Evolutionary conservation across 768 basidiomycete species (phyloP).

Genomic region (Mycena leptocephala): DNA sequence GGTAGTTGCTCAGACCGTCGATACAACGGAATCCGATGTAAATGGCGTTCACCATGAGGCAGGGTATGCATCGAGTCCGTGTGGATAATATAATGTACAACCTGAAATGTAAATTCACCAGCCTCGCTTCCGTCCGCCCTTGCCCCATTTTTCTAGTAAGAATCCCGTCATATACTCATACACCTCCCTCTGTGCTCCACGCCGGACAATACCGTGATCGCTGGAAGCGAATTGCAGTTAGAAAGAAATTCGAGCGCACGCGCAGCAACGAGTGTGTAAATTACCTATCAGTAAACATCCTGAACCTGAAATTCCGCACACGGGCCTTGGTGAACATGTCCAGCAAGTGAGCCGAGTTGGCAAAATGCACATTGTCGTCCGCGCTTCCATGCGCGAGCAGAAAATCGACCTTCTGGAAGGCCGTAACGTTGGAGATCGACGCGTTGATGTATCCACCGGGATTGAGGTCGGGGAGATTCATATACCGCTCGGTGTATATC

Average conservation of each 20-base stretch:
- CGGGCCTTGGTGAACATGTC: constrained; percentile 92
- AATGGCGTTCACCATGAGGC: background rate
- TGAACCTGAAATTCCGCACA: constrained; percentile 85
- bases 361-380: constrained; percentile 97
- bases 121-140: constrained; percentile 77
- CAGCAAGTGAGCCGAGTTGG: constrained; percentile 91
- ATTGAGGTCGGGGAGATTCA: constrained; percentile 88
- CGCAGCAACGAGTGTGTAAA: constrained; percentile 45
- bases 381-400: constrained; percentile 94
- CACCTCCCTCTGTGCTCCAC: constrained; percentile 89
- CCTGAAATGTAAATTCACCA: constrained; percentile 56
- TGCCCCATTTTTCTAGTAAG: constrained; percentile 95
- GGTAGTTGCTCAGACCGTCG: background rate
- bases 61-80: background rate
- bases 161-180: constrained; percentile 91
- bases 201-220: constrained; percentile 82
- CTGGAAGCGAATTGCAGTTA: constrained; percentile 57
- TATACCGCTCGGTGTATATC: constrained; percentile 98
- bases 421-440: constrained; percentile 90
- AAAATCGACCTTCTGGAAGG: constrained; percentile 86
- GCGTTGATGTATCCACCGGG: constrained; percentile 91
- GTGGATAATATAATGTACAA: constrained; percentile 14
- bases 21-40: background rate
- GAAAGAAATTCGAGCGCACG: constrained; percentile 11
- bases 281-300: constrained; percentile 99